Conservation (phyloP, 805 yeast species). For the Candida stauntonica region DNA sequence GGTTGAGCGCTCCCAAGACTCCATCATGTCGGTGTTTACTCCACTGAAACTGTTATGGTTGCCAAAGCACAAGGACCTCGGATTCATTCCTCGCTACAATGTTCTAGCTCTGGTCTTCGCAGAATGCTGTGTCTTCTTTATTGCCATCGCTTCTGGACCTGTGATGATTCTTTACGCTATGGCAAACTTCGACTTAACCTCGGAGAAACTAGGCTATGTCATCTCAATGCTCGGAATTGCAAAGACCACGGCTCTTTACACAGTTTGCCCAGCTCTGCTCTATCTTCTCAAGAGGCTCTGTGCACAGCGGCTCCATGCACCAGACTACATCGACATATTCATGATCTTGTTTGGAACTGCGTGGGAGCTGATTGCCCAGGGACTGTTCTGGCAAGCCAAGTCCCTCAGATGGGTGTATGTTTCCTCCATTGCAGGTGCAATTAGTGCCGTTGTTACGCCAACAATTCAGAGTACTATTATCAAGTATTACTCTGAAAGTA, state of each 20-base stretch:
- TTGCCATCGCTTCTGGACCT: constrained; percentile 38
- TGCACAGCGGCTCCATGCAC: constrained; percentile 33
- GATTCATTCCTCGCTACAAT: constrained; percentile 37
- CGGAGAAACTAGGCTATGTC: constrained; percentile 51
- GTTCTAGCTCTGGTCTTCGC: constrained; percentile 45
- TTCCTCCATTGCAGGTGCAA: constrained; percentile 22
- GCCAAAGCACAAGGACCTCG: constrained; percentile 33
- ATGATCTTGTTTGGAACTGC: constrained; percentile 31
- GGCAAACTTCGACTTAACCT: constrained; percentile 48
- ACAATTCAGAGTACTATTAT: constrained; percentile 53
- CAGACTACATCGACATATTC: constrained; percentile 50
- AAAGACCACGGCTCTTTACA: constrained; percentile 44
- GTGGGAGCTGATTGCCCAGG: constrained; percentile 37
- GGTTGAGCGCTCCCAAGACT: background rate
- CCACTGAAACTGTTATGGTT: constrained; percentile 55
- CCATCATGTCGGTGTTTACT: constrained; percentile 12
- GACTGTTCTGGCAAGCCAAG: constrained; percentile 31
- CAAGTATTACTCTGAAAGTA: constrained; percentile 55
- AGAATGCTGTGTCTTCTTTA: constrained; percentile 40
- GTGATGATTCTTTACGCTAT: constrained; percentile 50
- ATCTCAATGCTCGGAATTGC: constrained; percentile 48
- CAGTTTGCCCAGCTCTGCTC: constrained; percentile 47
- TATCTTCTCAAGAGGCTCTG: constrained; percentile 34
- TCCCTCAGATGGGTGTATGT: constrained; percentile 12
- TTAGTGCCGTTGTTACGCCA: constrained; percentile 53